Percentiles rank a stretch among this genome's conserved stretches.
Evolutionary conservation across 495 filamentous ascomycete species (phyloP).

Genomic region (Aspergillus ostianus): DNA sequence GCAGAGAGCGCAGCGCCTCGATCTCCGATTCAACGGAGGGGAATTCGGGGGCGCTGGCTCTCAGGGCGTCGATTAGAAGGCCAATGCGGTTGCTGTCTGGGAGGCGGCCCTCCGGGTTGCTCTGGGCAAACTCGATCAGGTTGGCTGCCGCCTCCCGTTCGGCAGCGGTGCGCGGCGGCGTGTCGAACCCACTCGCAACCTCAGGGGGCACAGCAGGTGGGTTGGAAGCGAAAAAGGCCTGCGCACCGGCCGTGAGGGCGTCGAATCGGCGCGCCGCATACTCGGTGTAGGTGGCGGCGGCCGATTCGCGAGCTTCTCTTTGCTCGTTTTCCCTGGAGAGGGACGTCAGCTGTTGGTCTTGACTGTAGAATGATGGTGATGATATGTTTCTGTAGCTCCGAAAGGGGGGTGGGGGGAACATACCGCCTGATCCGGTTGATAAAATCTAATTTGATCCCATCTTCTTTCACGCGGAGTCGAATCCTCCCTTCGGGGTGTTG

Average conservation of each 20-base stretch:
- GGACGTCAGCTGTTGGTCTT: background rate
- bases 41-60: constrained; percentile 22
- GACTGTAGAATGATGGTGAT: constrained; percentile 5
- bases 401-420: constrained; percentile 11
- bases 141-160: constrained; percentile 32
- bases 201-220: constrained; percentile 13
- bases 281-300: constrained; percentile 20
- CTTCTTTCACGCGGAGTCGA: constrained; percentile 65
- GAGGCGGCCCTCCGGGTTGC: constrained; percentile 7
- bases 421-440: constrained; percentile 38
- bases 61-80: constrained; percentile 31
- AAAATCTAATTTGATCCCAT: constrained; percentile 79
- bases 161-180: constrained; percentile 26
- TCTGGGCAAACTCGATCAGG: constrained; percentile 27
- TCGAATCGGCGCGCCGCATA: constrained; percentile 27
- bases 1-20: constrained; percentile 25
- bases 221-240: constrained; percentile 23
- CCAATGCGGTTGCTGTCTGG: constrained; percentile 17
- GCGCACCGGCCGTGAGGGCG: constrained; percentile 21
- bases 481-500: constrained; percentile 47
- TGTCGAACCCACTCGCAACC: constrained; percentile 17
- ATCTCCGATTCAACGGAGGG: constrained; percentile 27
- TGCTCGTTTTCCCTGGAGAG: constrained; percentile 23
- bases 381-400: constrained; percentile 3
- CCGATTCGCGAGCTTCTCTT: constrained; percentile 17